These are phyloP conservation scores for Backusella liffmaniae DNA, from an alignment of 192 early-diverging fungal genomes.

Conservation along the genomic window DNA sequence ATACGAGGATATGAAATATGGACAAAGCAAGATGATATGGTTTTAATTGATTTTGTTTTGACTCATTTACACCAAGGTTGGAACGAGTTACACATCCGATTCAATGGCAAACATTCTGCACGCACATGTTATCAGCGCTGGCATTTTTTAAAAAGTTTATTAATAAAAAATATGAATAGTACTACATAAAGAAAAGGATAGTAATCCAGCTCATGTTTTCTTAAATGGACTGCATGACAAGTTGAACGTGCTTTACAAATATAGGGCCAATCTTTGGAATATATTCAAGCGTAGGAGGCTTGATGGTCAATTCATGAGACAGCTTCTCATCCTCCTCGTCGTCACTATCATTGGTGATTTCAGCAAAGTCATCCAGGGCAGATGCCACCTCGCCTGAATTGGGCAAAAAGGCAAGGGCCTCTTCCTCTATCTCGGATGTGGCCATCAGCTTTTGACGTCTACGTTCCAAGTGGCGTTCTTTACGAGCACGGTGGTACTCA, in stretches of 20 bases:
- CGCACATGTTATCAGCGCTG: conserved; percentile 26
- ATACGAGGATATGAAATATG: conserved; percentile 31
- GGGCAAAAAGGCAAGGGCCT: not conserved
- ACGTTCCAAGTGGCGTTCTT: conserved; percentile 39
- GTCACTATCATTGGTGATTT: conserved; percentile 24
- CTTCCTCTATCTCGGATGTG: not conserved
- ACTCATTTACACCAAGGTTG: conserved; percentile 17
- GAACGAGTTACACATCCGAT: conserved; percentile 21
- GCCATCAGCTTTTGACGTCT: conserved; percentile 32
- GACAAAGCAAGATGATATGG: conserved; percentile 32
- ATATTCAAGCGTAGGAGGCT: conserved; percentile 15
- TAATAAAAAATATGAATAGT: conserved; percentile 17
- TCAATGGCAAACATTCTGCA: conserved; percentile 28
- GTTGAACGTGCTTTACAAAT: conserved; percentile 19
- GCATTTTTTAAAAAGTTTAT: conserved; percentile 15
- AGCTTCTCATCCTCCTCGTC: not conserved
- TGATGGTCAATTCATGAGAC: conserved; percentile 10
- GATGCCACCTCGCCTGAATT: conserved; percentile 4
- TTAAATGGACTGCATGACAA: not conserved
- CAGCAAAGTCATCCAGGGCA: conserved; percentile 44
- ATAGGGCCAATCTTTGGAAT: conserved; percentile 28
- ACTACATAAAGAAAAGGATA: not conserved
- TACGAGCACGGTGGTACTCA: conserved; percentile 29
- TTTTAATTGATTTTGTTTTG: conserved; percentile 29
- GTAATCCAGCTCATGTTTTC: too few relatives aligned